phyloP scores from a whole-genome alignment of 352 stramenopile species.

The Elongisporangium senticosum region DNA sequence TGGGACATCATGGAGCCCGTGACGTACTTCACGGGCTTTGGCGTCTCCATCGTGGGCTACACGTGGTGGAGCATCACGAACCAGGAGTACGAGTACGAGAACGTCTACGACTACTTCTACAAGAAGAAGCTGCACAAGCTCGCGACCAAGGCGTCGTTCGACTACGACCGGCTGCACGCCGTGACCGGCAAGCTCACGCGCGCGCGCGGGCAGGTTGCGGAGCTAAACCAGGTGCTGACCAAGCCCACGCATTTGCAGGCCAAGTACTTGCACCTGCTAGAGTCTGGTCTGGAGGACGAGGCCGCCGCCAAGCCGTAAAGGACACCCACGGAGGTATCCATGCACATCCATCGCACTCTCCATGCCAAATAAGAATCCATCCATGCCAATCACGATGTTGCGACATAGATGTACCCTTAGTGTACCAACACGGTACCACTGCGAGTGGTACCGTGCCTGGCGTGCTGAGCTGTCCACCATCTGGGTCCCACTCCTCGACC shows the following conservation, averaged over 20 bases:
- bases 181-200: slow-evolving; percentile 32
- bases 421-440: not conserved
- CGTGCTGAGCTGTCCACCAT: not conserved
- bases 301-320: not conserved
- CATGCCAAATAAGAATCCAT: not conserved
- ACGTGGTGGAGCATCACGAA: slow-evolving; percentile 83
- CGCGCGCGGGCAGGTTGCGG: slow-evolving; percentile 32
- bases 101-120: slow-evolving; percentile 85
- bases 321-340: not conserved
- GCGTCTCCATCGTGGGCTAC: slow-evolving; percentile 70
- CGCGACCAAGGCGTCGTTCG: slow-evolving; percentile 49
- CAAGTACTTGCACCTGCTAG: slow-evolving; percentile 61
- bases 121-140: slow-evolving; percentile 55
- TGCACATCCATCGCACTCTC: not conserved
- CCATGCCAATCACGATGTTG: not conserved
- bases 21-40: slow-evolving; percentile 86
- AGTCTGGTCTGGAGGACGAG: slow-evolving; percentile 9
- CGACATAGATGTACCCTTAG: not conserved
- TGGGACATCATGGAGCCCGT: slow-evolving; percentile 90
- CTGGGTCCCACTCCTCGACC: not conserved
- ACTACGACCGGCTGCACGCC: slow-evolving; percentile 36
- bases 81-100: slow-evolving; percentile 86
- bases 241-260: slow-evolving; percentile 63
- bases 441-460: not conserved
- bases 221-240: slow-evolving; percentile 52